Evolutionary conservation across 768 basidiomycete genomes (phyloP), one percentile per base, ranked within the genome.

Genomic region (Naganishia vishniacii): DNA sequence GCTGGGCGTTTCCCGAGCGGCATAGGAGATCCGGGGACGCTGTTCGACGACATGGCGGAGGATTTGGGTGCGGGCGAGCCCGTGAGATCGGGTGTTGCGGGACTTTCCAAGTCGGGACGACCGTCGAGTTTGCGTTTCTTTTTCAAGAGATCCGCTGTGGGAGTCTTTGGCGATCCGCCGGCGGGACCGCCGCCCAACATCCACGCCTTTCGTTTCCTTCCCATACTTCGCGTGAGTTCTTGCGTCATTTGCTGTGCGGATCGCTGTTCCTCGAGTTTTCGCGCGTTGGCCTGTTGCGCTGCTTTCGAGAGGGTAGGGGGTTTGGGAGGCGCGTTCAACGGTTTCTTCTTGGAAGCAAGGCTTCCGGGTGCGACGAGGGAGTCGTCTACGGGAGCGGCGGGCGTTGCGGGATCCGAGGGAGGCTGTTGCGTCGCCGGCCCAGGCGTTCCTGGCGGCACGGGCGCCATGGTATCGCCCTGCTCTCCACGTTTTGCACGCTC

Each of bases 191-290:
- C 53, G 37, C 53, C 53, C 53, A 56, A 56, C 53, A 56, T 56
- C 53, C 53, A 56, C 20, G 53, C 53, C 15, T 56, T 56, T 1
- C 53, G 53, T 41, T 56, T 56, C 23, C 53, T 40, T 3, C 53
- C 53, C 34, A 56, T 56, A 41, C 53, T 56, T 37, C 53, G 53
- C 12, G 53, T 56, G 6, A 56, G 23, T 26, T 56, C 53, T 29
- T 56, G 53, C 53, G 53, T 56, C 53, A 56, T 56, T 56, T 56
- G 53, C 37, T 56, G 53, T 20, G 53, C 53, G 15, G 53, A 56
- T 2, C 53, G 53, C 23, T 56, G 53, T 56, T 56, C 53, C n/a
- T 56, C 53, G 20, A 56, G 53, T 56, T 56, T 56, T 25, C 37
- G 37, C 23, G 53, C 53, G 53, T 56, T 56, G 31, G 53, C 53